Conservation (phyloP, 192 early-diverging fungal species). For the Borealophlyctis nickersoniae region DNA sequence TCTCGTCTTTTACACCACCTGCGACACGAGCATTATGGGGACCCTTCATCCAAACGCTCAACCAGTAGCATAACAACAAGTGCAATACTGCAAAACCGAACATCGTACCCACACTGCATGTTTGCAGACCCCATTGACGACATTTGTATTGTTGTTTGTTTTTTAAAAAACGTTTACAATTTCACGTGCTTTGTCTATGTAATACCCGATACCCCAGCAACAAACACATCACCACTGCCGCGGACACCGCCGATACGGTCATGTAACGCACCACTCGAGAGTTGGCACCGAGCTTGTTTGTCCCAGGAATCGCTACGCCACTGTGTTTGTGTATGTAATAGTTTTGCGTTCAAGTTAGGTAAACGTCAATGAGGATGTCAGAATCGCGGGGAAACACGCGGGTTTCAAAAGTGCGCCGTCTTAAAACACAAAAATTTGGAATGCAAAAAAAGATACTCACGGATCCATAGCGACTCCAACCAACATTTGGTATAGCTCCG, state of each 20-base stretch:
- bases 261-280: constrained; percentile 15
- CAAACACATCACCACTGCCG: constrained; percentile 29
- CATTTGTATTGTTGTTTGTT: too few relatives aligned
- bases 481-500: constrained; percentile 84
- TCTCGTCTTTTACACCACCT: too few relatives aligned
- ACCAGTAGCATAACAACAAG: too few relatives aligned
- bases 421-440: neutral
- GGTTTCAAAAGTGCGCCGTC: neutral
- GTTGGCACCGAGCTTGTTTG: constrained; percentile 17
- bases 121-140: too few relatives aligned
- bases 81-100: too few relatives aligned
- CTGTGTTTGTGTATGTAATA: constrained; percentile 2
- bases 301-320: constrained; percentile 29
- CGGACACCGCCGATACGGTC: constrained; percentile 33
- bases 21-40: too few relatives aligned
- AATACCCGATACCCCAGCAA: constrained; percentile 15
- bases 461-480: constrained; percentile 84
- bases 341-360: neutral
- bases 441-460: constrained; percentile 27
- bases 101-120: too few relatives aligned
- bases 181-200: constrained; percentile 7
- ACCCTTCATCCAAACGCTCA: too few relatives aligned
- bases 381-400: neutral
- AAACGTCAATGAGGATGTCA: neutral
- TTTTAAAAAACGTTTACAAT: too few relatives aligned